Conservation (phyloP, 2,329 filamentous ascomycete species). For the Bisporella sp. region DNA sequence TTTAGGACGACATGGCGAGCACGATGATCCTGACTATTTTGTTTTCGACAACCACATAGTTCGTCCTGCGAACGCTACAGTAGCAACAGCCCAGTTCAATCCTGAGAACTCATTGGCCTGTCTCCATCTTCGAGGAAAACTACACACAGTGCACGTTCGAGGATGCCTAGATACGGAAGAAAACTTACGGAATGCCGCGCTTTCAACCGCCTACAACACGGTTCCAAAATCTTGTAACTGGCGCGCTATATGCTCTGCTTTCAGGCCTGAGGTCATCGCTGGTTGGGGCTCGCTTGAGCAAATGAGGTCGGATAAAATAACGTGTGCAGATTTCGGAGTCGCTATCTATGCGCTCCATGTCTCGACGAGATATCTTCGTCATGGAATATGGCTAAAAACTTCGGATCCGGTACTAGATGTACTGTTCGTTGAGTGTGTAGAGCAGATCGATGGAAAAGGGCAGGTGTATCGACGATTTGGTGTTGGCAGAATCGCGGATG, state of each 20-base stretch:
- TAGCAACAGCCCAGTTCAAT: neutral
- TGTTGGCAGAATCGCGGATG: slow-evolving; percentile 2
- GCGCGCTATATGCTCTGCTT: slow-evolving; percentile 2
- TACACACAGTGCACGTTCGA: slow-evolving; percentile 1
- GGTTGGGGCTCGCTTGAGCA: slow-evolving; percentile 4
- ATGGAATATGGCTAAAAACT: neutral
- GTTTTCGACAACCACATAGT: neutral
- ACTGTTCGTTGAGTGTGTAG: neutral
- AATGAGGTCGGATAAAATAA: neutral
- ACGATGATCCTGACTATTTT: neutral
- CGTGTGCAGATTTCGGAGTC: neutral
- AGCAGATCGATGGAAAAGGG: neutral
- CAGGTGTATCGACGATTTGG: slow-evolving; percentile 1
- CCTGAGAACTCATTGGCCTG: slow-evolving; percentile 1
- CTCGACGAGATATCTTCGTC: neutral
- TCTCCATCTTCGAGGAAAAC: slow-evolving; percentile 1
- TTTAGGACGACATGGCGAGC: neutral
- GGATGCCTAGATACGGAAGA: slow-evolving; percentile 1
- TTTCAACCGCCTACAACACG: neutral
- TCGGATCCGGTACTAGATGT: slow-evolving; percentile 1
- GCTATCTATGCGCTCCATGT: slow-evolving; percentile 2
- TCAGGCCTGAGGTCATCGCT: neutral
- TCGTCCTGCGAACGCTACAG: neutral
- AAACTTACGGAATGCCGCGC: neutral
- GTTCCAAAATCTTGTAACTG: slow-evolving; percentile 1